phyloP scores from a whole-genome alignment of 164 flowering plant species.

The Akebia trifoliata region DNA sequence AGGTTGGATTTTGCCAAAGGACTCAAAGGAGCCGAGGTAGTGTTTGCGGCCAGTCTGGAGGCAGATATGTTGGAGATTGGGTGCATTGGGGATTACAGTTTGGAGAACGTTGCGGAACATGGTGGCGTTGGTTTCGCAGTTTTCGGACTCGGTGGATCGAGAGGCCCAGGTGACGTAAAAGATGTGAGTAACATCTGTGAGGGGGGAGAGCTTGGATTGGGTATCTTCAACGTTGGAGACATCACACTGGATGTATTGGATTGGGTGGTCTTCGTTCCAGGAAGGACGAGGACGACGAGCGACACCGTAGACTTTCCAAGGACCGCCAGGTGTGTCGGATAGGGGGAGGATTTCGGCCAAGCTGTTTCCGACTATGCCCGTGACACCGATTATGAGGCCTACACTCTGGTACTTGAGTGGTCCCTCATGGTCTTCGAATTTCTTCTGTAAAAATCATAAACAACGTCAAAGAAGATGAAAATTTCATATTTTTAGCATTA shows the following conservation, averaged over 20 bases:
- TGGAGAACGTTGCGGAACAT: slow-evolving; percentile 70
- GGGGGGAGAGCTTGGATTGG: slow-evolving; percentile 43
- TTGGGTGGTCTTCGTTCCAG: slow-evolving; percentile 50
- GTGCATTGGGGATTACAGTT: slow-evolving; percentile 54
- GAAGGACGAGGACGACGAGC: slow-evolving; percentile 58
- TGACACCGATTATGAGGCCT: slow-evolving; percentile 60
- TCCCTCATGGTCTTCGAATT: slow-evolving; percentile 40
- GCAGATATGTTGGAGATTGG: slow-evolving; percentile 61
- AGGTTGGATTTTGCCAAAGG: slow-evolving; percentile 20
- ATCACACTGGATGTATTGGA: slow-evolving; percentile 71
- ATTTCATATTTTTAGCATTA: neutral
- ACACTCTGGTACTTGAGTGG: slow-evolving; percentile 41
- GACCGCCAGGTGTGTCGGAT: slow-evolving; percentile 78
- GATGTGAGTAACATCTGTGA: slow-evolving; percentile 66
- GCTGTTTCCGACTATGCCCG: slow-evolving; percentile 79
- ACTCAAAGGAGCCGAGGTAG: slow-evolving; percentile 55
- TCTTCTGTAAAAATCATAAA: slow-evolving; percentile 38
- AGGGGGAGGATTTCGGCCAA: slow-evolving; percentile 76
- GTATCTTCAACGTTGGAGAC: slow-evolving; percentile 37
- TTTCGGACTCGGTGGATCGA: slow-evolving; percentile 40
- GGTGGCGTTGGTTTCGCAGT: slow-evolving; percentile 40
- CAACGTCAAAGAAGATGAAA: neutral
- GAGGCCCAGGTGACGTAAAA: slow-evolving; percentile 68
- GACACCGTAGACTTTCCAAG: slow-evolving; percentile 81
- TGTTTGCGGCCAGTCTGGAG: slow-evolving; percentile 68